These are phyloP conservation scores for Neurospora pannonica DNA, from an alignment of 495 filamentous ascomycete genomes.

Conservation along the genomic window DNA sequence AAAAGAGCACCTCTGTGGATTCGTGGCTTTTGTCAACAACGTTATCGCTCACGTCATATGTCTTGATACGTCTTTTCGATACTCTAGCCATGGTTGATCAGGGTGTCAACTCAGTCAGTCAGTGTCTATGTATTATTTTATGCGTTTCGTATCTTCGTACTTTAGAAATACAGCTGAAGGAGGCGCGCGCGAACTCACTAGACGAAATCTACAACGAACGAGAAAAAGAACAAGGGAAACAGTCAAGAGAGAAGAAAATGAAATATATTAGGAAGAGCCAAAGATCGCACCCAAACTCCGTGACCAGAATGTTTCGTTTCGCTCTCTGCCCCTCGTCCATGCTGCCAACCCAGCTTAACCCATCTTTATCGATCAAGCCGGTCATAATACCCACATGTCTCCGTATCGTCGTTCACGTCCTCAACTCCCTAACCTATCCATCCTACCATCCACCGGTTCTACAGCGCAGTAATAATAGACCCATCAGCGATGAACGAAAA, in stretches of 20 bases:
- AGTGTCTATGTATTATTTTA: neutral
- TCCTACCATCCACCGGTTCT: neutral
- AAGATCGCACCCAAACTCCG: neutral
- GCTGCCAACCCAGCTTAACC: neutral
- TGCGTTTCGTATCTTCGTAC: neutral
- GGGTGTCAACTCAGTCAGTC: neutral
- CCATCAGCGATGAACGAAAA: neutral
- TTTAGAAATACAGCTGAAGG: neutral
- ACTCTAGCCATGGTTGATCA: neutral
- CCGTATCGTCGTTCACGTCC: neutral
- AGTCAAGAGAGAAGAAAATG: neutral
- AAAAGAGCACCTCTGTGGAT: neutral
- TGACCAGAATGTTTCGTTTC: slow-evolving; percentile 1
- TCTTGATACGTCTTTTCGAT: neutral
- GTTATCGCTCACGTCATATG: neutral
- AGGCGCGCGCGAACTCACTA: neutral
- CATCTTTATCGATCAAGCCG: neutral
- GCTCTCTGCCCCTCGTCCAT: neutral
- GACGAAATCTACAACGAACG: neutral
- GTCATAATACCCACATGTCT: neutral
- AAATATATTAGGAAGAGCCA: slow-evolving; percentile 1
- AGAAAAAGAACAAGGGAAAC: neutral
- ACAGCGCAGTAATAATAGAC: neutral
- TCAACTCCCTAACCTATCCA: neutral
- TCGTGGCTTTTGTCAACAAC: neutral